phyloP scores from a whole-genome alignment of 352 stramenopile genomes.

The Peronospora destructor region DNA sequence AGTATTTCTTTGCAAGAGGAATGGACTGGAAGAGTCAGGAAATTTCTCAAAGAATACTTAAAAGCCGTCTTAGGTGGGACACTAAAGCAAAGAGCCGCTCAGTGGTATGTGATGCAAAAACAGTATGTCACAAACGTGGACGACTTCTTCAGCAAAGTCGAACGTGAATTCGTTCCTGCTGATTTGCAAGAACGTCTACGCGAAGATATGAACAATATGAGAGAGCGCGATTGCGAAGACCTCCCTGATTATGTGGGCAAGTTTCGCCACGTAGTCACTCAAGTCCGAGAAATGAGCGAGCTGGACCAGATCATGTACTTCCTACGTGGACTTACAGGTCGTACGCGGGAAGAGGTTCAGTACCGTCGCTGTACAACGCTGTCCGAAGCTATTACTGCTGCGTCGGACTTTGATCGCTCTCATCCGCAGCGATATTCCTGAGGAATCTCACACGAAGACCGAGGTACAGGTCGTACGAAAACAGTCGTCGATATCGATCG shows the following conservation, averaged over 20 bases:
- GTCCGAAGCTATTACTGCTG: constrained; percentile 12
- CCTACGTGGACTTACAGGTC: constrained; percentile 1
- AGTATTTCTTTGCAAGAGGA: constrained; percentile 14
- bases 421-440: not conserved
- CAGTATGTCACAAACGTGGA: constrained; percentile 8
- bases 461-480: constrained; percentile 12
- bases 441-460: constrained; percentile 3
- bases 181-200: constrained; percentile 9
- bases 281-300: constrained; percentile 4
- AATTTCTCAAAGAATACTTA: not conserved
- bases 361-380: constrained; percentile 21
- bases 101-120: constrained; percentile 14
- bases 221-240: constrained; percentile 7
- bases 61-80: constrained; percentile 1
- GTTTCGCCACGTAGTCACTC: constrained; percentile 7
- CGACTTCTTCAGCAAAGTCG: constrained; percentile 11
- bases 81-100: constrained; percentile 10
- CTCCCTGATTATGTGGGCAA: constrained; percentile 4
- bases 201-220: constrained; percentile 3
- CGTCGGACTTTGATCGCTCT: constrained; percentile 8
- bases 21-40: constrained; percentile 8
- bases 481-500: constrained; percentile 2
- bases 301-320: constrained; percentile 10
- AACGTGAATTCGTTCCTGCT: constrained; percentile 6
- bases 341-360: constrained; percentile 22